Evolutionary conservation across 2,329 filamentous ascomycete species (phyloP), one percentile per base, ranked within the genome.

Genomic region (Amesomyces nigricolor): DNA sequence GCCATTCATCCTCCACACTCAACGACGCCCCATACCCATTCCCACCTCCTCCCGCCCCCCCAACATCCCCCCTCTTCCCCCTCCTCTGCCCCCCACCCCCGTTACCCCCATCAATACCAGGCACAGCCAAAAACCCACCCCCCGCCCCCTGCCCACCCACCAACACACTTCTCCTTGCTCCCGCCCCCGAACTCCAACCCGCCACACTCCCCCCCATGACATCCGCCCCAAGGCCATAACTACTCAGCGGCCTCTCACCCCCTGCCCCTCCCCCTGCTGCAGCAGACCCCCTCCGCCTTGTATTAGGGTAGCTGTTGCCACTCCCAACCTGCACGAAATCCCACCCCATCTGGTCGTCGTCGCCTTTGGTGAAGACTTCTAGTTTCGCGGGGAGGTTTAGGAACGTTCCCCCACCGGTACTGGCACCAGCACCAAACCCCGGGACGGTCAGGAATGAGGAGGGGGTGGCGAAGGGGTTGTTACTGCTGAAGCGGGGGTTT

Each of bases 361-460:
- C 77, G 58, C 77, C 75, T 68, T 83, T 83, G 54, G 78, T 82
- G 59, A 81, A 84, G 19, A 84, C 76, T 61, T 83, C 80, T 30
- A 84, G 76, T 6, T 77, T 79, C 55, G 79, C 76, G 7, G 76
- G 78, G 5, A 80, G 72, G 40, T 71, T 71, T 37, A 63, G 61
- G 19, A 67, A 60, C 68, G 22, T 44, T 2, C 65, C 7, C 67
- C 63, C 6, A 63, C 64, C 8, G 17, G 17, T 19, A 19, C 17
- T 19, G 17, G 17, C 17, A 63, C 63, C 22, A 17, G n/a, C 67
- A 64, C 14, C 16, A 29, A 6, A 47, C 9, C n/a, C 32, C 3
- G 54, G 30, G 68, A 35, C 32, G 32, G 3, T 35, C 3, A 35
- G 32, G 32, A 3, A 10, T 60, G 38, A 69, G 19, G 50, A 26